phyloP scores from a whole-genome alignment of 495 filamentous ascomycete genomes.

The Tuber magnatum region DNA sequence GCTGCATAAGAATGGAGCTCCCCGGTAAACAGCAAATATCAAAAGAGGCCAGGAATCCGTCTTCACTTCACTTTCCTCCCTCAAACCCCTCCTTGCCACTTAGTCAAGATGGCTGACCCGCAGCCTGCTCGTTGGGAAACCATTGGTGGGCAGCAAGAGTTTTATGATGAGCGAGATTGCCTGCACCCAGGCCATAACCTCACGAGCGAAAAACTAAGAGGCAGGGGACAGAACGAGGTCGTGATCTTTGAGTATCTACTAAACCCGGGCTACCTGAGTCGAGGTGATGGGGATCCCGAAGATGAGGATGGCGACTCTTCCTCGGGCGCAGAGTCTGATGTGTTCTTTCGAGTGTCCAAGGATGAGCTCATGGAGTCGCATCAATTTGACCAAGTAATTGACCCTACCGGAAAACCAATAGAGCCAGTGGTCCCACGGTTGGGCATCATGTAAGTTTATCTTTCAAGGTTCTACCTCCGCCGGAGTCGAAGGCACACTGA shows the following conservation, averaged over 20 bases:
- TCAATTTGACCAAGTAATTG: background rate
- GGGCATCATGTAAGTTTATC: background rate
- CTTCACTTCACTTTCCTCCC: background rate
- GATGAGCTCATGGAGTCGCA: background rate
- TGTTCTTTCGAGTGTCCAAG: background rate
- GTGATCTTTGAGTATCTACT: background rate
- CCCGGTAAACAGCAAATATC: background rate
- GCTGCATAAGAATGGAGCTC: background rate
- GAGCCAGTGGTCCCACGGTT: background rate
- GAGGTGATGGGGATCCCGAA: background rate
- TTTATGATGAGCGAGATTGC: background rate
- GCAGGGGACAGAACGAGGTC: background rate
- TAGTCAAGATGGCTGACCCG: background rate
- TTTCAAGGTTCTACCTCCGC: background rate
- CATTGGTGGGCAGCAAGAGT: background rate
- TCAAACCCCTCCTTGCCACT: background rate
- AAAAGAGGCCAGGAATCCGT: background rate
- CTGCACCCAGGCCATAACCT: background rate
- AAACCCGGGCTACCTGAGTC: background rate
- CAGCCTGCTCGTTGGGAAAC: background rate
- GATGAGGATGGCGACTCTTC: background rate
- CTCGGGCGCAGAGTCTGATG: background rate
- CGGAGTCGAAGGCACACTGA: too few relatives aligned
- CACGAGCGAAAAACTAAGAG: background rate
- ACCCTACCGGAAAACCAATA: background rate